Base-by-base conservation (phyloP, 2,329 filamentous ascomycete species). In the Pochonia chlamydosporia region DNA sequence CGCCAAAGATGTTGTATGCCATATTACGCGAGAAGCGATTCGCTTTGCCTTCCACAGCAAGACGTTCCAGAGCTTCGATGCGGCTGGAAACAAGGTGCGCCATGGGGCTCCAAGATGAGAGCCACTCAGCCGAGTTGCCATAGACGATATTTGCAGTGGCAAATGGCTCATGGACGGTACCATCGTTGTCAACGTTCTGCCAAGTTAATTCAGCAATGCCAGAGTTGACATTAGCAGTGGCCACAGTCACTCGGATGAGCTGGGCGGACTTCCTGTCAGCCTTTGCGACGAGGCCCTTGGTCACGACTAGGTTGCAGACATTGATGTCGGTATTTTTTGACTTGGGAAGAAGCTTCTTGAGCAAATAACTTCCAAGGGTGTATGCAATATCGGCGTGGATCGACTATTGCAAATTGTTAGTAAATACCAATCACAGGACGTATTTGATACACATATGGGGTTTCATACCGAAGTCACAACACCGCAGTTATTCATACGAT, bases 61-160 rank as follows among this genome's bases (percentile, higher is more conserved):
- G 35, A 2, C 30, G 31, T 36, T 75, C 68, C 2, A 84, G 73
- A 18, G 71, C 65, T 24, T 81, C 72, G 46, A 84, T 74, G 49
- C 81, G 78, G 16, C 72, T 73, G 58, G 82, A 78, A 60, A 91
- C 80, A 37, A 89, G 72, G 59, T 89, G 84, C 35, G 75, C 68
- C 47, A 71, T 72, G 26, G 78, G 78, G 35, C 68, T 62, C 79
- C 79, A 84, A 37, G 76, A 71, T 18, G 68, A 61, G 16, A 74
- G 69, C 74, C 77, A 84, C n/a, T 63, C 62, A 21, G 67, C 63
- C 37, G 72, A 64, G 51, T 75, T 68, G 49, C 75, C 78, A 57
- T 71, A 79, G 60, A 70, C 66, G n/a, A 53, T 21, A 6, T 40
- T 49, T 3, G 53, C 53, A 18, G 47, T 53, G 8, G 47, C 52